Conservation (phyloP, 371 early-diverging fungal genomes). For the Lichtheimia ornata region DNA sequence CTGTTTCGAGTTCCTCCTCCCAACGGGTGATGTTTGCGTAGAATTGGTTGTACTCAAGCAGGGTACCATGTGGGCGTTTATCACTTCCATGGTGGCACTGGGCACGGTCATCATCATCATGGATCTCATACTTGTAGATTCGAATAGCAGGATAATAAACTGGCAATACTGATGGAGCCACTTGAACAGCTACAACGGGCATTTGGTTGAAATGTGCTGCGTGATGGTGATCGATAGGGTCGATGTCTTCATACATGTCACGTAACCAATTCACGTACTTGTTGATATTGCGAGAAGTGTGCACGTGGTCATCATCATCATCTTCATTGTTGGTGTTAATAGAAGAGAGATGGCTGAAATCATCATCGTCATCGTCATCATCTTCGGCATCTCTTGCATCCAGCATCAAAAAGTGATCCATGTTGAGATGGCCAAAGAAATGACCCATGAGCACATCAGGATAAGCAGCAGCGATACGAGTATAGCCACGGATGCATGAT, state of each 20-base stretch:
- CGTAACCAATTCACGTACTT: constrained; percentile 33
- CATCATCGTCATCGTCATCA: background rate
- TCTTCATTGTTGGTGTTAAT: constrained; percentile 2
- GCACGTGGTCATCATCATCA: constrained; percentile 16
- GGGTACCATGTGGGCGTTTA: constrained; percentile 25
- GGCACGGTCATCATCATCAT: constrained; percentile 13
- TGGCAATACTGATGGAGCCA: constrained; percentile 75
- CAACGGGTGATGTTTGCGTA: constrained; percentile 40
- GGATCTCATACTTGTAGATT: constrained; percentile 60
- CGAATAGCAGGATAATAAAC: constrained; percentile 73
- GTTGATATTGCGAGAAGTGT: constrained; percentile 25
- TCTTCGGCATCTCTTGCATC: constrained; percentile 21
- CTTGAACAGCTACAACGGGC: constrained; percentile 53
- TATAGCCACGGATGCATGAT: constrained; percentile 63
- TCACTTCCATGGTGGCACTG: constrained; percentile 11
- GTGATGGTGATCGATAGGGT: constrained; percentile 21
- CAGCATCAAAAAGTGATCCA: constrained; percentile 69
- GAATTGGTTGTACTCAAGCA: constrained; percentile 37
- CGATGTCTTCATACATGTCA: constrained; percentile 27
- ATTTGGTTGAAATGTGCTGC: background rate
- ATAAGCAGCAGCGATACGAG: constrained; percentile 57
- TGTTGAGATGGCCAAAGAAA: constrained; percentile 82
- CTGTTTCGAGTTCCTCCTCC: constrained; percentile 22
- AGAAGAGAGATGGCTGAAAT: too few species aligned
- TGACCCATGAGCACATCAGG: constrained; percentile 71